Evolutionary conservation across 2,329 filamentous ascomycete genomes (phyloP), one percentile per base, ranked within the genome.

Genomic region (Fusarium proliferatum): DNA sequence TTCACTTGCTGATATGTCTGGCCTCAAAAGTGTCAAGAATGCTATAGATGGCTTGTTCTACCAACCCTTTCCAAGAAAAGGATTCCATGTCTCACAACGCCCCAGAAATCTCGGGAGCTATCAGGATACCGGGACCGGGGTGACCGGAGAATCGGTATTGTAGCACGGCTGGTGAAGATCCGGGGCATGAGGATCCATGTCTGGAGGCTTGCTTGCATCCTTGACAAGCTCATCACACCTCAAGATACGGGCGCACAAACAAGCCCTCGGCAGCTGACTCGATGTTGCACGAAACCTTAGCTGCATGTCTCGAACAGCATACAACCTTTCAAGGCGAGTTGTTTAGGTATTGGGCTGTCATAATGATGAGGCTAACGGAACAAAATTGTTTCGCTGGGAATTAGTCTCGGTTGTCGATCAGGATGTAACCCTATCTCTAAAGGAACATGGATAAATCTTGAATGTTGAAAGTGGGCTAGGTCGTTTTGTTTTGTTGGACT

Each of bases 351-450:
- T n/a, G 16, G 23, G 38, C 6, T 45, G 49, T 49, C 36, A 53
- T 19, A 19, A 49, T 58, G 46, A 43, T 57, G 58, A 71, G 49
- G 65, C 61, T 67, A 48, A 39, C 30, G 51, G 38, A 65, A 48
- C 46, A 41, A 69, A 23, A 33, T 46, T 48, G 41, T 42, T 46
- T 65, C 36, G 59, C 36, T 42, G 30, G n/a, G 41, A 51, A 48
- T 45, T 67, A 59, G 67, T 57, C 68, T 73, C 59, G 46, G 48
- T 64, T 58, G 71, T 59, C 59, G 59, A 68, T 71, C 71, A 60
- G 64, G 21, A 73, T 73, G 71, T 48, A 74, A 73, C 71, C 66
- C 59, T 53, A 74, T 74, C 48, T 74, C 67, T 64, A 42, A 57
- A 71, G 55, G 59, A 60, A 58, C 56, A 70, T 67, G 49, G 58